A percentile compares a stretch with the other conserved stretches of the same genome.
phyloP scores from a whole-genome alignment of 75 land plant genomes.

The Larix kaempferi region DNA sequence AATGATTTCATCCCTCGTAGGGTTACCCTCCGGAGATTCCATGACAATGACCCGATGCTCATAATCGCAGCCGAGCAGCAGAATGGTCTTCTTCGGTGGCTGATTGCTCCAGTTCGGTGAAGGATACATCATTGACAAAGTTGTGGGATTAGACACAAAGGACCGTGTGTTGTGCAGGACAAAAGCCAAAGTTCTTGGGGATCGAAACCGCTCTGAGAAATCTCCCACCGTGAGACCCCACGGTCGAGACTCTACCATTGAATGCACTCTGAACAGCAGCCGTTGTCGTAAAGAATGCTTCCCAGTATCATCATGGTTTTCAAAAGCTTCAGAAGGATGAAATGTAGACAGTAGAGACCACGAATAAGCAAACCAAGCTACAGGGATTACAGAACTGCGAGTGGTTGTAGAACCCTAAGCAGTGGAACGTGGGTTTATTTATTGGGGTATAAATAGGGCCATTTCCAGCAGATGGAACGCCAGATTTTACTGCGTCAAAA shows the following conservation, averaged over 20 bases:
- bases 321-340: no score
- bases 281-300: background rate
- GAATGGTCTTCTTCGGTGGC: slow-evolving; percentile 52
- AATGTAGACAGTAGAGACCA: no score
- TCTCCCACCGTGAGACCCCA: slow-evolving; percentile 2
- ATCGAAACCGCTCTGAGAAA: slow-evolving; percentile 13
- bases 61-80: slow-evolving; percentile 44
- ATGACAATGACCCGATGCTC: slow-evolving; percentile 52
- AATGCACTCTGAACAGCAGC: background rate
- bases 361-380: no score
- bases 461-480: no score
- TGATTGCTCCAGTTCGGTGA: slow-evolving; percentile 64
- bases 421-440: no score
- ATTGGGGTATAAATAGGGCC: no score
- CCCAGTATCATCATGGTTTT: background rate
- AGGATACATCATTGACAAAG: slow-evolving; percentile 48
- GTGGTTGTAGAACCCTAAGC: no score
- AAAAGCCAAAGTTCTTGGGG: background rate
- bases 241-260: background rate
- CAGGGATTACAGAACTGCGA: no score
- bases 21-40: slow-evolving; percentile 28
- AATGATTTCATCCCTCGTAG: slow-evolving; percentile 33
- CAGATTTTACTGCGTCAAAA: no score
- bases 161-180: background rate
- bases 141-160: slow-evolving; percentile 21